phyloP scores from a whole-genome alignment of 805 yeast genomes.

The Sugiyamaella americana region DNA sequence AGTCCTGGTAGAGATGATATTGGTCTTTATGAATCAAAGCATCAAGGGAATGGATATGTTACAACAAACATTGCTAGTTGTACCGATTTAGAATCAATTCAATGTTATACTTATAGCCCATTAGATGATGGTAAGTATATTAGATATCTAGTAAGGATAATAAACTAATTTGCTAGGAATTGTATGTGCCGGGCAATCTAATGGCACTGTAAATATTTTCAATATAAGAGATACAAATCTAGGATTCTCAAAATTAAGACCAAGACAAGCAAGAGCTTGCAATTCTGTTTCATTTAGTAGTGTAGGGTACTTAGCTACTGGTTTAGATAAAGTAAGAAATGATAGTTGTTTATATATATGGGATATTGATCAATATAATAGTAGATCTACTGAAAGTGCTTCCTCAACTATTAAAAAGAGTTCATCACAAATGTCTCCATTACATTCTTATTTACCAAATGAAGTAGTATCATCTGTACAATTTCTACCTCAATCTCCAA shows the following conservation, averaged over 20 bases:
- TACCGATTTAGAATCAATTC: conserved; percentile 60
- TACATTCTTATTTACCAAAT: conserved; percentile 51
- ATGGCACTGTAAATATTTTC: conserved; percentile 59
- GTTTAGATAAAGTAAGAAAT: conserved; percentile 70
- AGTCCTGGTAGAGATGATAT: conserved; percentile 81
- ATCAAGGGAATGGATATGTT: conserved; percentile 13
- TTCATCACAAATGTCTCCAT: conserved; percentile 16
- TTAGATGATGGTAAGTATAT: conserved; percentile 42
- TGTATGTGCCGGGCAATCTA: conserved; percentile 67
- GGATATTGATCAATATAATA: conserved; percentile 45
- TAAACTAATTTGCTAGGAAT: conserved; percentile 14
- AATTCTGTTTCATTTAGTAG: conserved; percentile 66
- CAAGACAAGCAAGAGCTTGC: conserved; percentile 67
- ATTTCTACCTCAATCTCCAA: conserved; percentile 55
- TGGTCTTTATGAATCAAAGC: conserved; percentile 38
- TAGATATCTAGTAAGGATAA: not conserved
- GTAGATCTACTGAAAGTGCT: not conserved
- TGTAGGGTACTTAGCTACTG: conserved; percentile 63
- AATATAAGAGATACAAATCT: conserved; percentile 43
- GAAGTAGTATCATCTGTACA: conserved; percentile 67
- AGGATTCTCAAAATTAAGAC: conserved; percentile 41
- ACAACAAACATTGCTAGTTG: conserved; percentile 30
- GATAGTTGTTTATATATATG: conserved; percentile 74
- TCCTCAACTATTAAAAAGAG: not conserved
- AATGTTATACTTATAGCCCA: conserved; percentile 59